These are phyloP conservation scores for Hyaloscypha bicolor DNA, from an alignment of 495 filamentous ascomycete species.

Conservation along the genomic window DNA sequence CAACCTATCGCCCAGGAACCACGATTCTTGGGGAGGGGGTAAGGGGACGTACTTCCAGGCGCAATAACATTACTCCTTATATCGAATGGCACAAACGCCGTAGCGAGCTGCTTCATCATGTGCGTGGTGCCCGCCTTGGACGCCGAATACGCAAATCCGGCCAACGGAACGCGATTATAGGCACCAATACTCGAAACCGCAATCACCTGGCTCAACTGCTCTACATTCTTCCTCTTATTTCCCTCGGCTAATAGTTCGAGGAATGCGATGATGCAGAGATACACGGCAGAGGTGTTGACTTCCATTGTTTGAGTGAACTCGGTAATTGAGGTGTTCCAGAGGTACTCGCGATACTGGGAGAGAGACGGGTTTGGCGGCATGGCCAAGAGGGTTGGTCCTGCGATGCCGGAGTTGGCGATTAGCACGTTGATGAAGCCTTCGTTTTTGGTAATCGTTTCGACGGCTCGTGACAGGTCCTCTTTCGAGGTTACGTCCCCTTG, in stretches of 20 bases:
- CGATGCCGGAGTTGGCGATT: slow-evolving; percentile 67
- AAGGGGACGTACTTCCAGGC: slow-evolving; percentile 58
- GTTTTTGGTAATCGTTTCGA: slow-evolving; percentile 50
- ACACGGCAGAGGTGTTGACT: slow-evolving; percentile 62
- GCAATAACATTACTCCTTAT: slow-evolving; percentile 69
- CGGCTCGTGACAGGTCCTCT: slow-evolving; percentile 55
- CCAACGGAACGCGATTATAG: slow-evolving; percentile 56
- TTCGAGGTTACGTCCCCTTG: slow-evolving; percentile 66
- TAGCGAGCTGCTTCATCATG: slow-evolving; percentile 63
- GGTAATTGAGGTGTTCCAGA: slow-evolving; percentile 54
- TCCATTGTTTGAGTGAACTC: slow-evolving; percentile 60
- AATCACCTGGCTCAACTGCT: slow-evolving; percentile 62
- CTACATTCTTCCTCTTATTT: slow-evolving; percentile 55
- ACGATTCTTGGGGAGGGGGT: too few relatives aligned
- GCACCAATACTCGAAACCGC: slow-evolving; percentile 64
- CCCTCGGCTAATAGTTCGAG: slow-evolving; percentile 62
- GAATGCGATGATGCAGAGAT: slow-evolving; percentile 66
- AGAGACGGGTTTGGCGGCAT: slow-evolving; percentile 42
- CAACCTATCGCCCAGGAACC: too few relatives aligned
- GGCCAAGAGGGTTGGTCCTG: slow-evolving; percentile 45
- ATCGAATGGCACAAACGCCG: slow-evolving; percentile 53
- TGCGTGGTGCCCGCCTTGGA: slow-evolving; percentile 68
- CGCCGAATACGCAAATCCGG: slow-evolving; percentile 62
- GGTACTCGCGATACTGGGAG: slow-evolving; percentile 50
- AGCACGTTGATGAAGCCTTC: slow-evolving; percentile 62